Base-by-base conservation (phyloP, 106 monocot species). In the Cymbidium sinense region DNA sequence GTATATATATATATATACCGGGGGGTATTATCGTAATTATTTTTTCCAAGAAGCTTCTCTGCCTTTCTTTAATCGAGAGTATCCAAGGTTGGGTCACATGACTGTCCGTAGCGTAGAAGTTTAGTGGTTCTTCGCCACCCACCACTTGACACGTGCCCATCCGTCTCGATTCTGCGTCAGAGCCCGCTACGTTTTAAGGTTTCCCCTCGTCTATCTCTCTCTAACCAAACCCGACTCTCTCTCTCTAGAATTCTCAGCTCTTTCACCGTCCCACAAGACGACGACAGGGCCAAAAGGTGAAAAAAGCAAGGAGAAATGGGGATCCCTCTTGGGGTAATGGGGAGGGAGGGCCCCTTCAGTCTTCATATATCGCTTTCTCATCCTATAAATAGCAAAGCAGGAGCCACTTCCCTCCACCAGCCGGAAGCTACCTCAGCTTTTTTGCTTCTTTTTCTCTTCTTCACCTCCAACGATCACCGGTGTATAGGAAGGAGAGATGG, bases 201-300 rank as follows among this genome's bases (percentile, higher is more conserved):
- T 67, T 67, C 30, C 67, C 31, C 31, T 67, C 31, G 36, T 34
- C 70, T 35, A 0, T 36, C 67, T 67, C 47, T 47, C 47, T 47
- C 47, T 47, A 12, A 11, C 12, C 47, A 2, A 2, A 47, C n/a
- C 58, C 3, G n/a, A 20, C 20, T 51, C 51, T 58, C 58, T 58
- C 51, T 51, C 51, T 51, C 51, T 51, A 4, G 20, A 20, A n/a
- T n/a, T 20, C 20, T 10, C 23, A n/a, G 21, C 70, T 36, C 35
- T 71, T 71, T 71, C 70, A 71, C 70, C 70, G 36, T n/a, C 70
- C 70, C 70, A 71, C 70, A 71, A 71, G 70, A 18, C 70, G 70
- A 71, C 70, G 70, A 71, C 70, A 37, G 70, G 70, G 9, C 70
- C 70, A 37, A 71, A 71, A 71, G 70, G 70, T 71, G 70, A 37